These are phyloP conservation scores for Naganishia albida DNA, from an alignment of 1,284 basidiomycete genomes.

Conservation along the genomic window DNA sequence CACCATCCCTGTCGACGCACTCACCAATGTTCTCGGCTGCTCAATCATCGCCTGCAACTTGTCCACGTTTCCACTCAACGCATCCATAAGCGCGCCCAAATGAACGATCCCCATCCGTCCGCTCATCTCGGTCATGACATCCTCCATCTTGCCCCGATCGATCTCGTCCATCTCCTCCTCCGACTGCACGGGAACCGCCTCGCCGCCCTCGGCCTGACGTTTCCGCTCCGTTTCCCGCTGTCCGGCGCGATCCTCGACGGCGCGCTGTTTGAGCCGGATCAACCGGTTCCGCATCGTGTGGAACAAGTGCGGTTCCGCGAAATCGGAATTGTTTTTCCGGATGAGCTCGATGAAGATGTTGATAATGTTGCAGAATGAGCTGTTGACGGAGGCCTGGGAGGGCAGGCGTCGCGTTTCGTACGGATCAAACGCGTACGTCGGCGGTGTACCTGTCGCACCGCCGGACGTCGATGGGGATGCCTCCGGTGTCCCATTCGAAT, in stretches of 20 bases:
- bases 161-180: conserved; percentile 58
- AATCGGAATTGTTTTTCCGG: conserved; percentile 97
- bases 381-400: conserved; percentile 73
- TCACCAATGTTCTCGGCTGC: conserved; percentile 72
- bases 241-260: conserved; percentile 27
- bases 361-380: conserved; percentile 84
- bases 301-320: conserved; percentile 98
- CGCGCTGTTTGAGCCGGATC: conserved; percentile 63
- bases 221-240: conserved; percentile 34
- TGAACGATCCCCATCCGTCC: conserved; percentile 92
- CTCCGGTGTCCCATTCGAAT: conserved; percentile 4
- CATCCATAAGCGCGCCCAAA: conserved; percentile 78
- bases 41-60: conserved; percentile 72
- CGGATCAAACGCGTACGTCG: conserved; percentile 34
- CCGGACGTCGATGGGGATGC: neutral
- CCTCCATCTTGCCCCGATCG: conserved; percentile 70
- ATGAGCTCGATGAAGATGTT: conserved; percentile 94
- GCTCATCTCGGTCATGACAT: conserved; percentile 80
- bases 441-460: neutral
- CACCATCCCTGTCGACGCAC: conserved; percentile 40
- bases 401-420: conserved; percentile 58
- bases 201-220: conserved; percentile 48
- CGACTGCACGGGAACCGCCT: conserved; percentile 38
- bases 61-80: conserved; percentile 70
- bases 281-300: conserved; percentile 88